Evolutionary conservation across 2,329 filamentous ascomycete species (phyloP).

Genomic region (Xylaria digitata): DNA sequence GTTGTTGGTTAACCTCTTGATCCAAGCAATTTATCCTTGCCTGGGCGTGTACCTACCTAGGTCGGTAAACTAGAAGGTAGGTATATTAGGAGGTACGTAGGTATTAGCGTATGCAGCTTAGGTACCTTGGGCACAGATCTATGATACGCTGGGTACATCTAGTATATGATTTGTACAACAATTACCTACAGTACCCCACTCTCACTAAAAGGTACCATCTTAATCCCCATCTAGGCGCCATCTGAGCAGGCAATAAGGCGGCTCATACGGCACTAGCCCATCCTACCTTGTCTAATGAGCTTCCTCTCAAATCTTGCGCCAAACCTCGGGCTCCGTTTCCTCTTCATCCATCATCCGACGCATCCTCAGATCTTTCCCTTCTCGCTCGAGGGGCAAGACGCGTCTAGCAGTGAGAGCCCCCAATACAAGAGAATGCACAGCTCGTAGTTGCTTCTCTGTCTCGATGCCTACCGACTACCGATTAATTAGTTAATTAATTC

Average conservation of each 20-base stretch:
- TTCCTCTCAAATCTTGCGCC: constrained; percentile 27
- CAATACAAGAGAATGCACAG: constrained; percentile 32
- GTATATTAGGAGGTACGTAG: too few relatives aligned
- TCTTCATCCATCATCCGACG: constrained; percentile 14
- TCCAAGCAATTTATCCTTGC: constrained; percentile 1
- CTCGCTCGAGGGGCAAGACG: constrained; percentile 22
- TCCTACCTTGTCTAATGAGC: constrained; percentile 25
- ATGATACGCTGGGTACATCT: too few relatives aligned
- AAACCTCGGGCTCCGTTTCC: constrained; percentile 26
- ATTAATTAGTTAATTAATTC: constrained; percentile 26
- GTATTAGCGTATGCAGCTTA: too few relatives aligned
- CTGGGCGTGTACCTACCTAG: too few relatives aligned
- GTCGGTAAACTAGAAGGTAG: too few relatives aligned
- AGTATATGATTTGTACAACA: not conserved
- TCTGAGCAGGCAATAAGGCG: not conserved
- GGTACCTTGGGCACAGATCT: too few relatives aligned
- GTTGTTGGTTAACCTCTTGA: not conserved
- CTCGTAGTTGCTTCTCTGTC: constrained; percentile 23
- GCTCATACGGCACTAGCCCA: not conserved
- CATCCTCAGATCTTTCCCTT: constrained; percentile 21
- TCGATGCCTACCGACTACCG: constrained; percentile 28
- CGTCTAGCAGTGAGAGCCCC: constrained; percentile 31
- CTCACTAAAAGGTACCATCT: not conserved
- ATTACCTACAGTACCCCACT: constrained; percentile 5
- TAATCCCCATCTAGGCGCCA: constrained; percentile 20